These are phyloP conservation scores for Arthrobotrys sinensis DNA, from an alignment of 2,329 filamentous ascomycete species.

Conservation along the genomic window DNA sequence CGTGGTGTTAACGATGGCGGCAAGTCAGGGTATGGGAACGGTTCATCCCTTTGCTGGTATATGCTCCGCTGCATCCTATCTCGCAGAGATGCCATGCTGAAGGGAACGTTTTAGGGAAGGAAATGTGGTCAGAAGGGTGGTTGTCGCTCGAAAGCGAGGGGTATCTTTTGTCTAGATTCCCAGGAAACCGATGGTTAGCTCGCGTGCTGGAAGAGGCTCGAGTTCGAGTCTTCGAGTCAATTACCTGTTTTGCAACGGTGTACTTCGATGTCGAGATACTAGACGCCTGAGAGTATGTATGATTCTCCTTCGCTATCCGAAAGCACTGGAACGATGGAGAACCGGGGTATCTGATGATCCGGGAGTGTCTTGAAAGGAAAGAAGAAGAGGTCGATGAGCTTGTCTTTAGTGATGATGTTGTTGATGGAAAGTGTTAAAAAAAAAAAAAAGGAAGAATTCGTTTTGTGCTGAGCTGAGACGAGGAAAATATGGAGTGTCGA, in stretches of 20 bases:
- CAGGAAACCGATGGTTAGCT: constrained; percentile 35
- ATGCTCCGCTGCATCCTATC: constrained; percentile 58
- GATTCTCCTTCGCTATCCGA: constrained; percentile 28
- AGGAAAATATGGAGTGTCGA: background rate
- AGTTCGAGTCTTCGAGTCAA: constrained; percentile 58
- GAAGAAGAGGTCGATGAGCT: constrained; percentile 27
- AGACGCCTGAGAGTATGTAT: constrained; percentile 18
- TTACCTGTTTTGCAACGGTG: constrained; percentile 51
- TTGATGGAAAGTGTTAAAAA: constrained; percentile 11
- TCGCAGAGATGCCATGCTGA: constrained; percentile 50
- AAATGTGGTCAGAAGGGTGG: background rate
- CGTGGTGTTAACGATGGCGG: constrained; percentile 47
- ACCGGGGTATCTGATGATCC: constrained; percentile 16
- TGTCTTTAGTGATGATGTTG: constrained; percentile 25
- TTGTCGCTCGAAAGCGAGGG: constrained; percentile 36
- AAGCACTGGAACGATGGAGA: constrained; percentile 39
- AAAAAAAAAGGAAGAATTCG: constrained; percentile 32
- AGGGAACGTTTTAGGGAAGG: constrained; percentile 26
- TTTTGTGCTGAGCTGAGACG: constrained; percentile 33
- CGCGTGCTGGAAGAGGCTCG: background rate
- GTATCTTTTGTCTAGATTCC: constrained; percentile 1
- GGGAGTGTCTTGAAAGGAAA: constrained; percentile 20
- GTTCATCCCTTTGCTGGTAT: constrained; percentile 47
- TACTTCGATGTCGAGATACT: constrained; percentile 32
- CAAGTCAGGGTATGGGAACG: constrained; percentile 52